Percentiles rank a stretch among this genome's conserved stretches.
Conservation (phyloP, 192 early-diverging fungal genomes). For the Coemansia guatemalensis region DNA sequence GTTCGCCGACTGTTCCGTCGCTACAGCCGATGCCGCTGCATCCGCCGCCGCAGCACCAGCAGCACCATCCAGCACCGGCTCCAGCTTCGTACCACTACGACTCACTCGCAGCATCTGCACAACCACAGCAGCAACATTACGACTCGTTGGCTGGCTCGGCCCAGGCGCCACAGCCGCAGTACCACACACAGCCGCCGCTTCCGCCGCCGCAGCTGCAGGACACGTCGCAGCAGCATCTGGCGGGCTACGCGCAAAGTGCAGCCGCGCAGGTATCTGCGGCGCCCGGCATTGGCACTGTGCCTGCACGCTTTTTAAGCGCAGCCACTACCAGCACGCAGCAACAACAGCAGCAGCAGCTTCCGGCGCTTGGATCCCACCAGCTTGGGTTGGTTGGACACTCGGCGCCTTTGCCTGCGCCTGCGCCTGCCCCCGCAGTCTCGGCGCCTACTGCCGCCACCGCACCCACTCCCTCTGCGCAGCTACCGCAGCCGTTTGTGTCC, state of each 20-base stretch:
- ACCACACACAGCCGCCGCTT: conserved; percentile 11
- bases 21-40: conserved; percentile 14
- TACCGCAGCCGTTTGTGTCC: conserved; percentile 38
- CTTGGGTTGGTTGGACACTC: conserved; percentile 24
- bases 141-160: not conserved
- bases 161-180: conserved; percentile 1
- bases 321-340: conserved; percentile 10
- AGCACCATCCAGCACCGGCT: conserved; percentile 11
- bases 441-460: conserved; percentile 10
- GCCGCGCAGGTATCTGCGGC: conserved; percentile 12
- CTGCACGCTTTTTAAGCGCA: conserved; percentile 5
- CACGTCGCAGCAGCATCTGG: conserved; percentile 16
- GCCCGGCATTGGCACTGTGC: conserved; percentile 8
- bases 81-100: conserved; percentile 9
- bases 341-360: conserved; percentile 14
- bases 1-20: conserved; percentile 27
- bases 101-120: conserved; percentile 2
- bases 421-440: conserved; percentile 7
- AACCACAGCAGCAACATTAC: conserved; percentile 9
- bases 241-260: conserved; percentile 14
- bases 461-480: conserved; percentile 18
- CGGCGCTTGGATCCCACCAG: conserved; percentile 22
- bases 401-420: conserved; percentile 17
- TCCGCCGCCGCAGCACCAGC: conserved; percentile 26
- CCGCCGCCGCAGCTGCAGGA: conserved; percentile 16